Evolutionary conservation across 495 filamentous ascomycete species (phyloP).

Genomic region (Aspergillus sparsus): DNA sequence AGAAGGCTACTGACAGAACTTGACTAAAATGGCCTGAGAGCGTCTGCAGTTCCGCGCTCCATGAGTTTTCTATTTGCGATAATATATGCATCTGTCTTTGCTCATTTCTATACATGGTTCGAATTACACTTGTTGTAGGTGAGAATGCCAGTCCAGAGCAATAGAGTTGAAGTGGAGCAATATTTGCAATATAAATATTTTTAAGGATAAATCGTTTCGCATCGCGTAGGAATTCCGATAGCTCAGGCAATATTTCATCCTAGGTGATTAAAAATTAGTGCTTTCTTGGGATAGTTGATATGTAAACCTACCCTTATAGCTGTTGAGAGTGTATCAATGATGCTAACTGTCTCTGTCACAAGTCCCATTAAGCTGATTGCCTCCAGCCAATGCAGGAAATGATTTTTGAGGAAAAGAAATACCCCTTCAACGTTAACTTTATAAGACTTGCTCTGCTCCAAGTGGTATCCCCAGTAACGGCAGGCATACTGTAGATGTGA

Average conservation of each 20-base stretch:
- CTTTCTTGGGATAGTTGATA: background rate
- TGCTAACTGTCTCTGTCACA: slow-evolving; percentile 25
- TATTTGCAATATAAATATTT: slow-evolving; percentile 35
- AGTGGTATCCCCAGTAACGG: slow-evolving; percentile 51
- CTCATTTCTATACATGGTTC: slow-evolving; percentile 8
- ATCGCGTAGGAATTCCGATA: background rate
- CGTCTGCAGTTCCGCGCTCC: slow-evolving; percentile 5
- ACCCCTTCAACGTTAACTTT: slow-evolving; percentile 28
- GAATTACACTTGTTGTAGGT: slow-evolving; percentile 31
- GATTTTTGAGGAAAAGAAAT: slow-evolving; percentile 36
- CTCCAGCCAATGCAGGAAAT: slow-evolving; percentile 52
- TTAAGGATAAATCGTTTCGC: background rate
- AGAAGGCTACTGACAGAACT: slow-evolving; percentile 34
- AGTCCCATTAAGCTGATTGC: slow-evolving; percentile 38
- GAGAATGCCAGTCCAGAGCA: slow-evolving; percentile 36
- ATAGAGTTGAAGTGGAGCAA: slow-evolving; percentile 22
- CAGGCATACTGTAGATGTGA: slow-evolving; percentile 42
- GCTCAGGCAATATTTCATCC: background rate
- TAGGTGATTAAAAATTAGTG: slow-evolving; percentile 23
- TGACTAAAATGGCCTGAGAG: slow-evolving; percentile 3
- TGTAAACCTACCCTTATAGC: slow-evolving; percentile 1
- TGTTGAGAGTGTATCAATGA: slow-evolving; percentile 7
- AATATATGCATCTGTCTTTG: background rate
- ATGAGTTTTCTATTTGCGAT: background rate
- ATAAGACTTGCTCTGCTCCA: slow-evolving; percentile 32